phyloP scores from a whole-genome alignment of 768 basidiomycete genomes.

The Dendrothele bispora region DNA sequence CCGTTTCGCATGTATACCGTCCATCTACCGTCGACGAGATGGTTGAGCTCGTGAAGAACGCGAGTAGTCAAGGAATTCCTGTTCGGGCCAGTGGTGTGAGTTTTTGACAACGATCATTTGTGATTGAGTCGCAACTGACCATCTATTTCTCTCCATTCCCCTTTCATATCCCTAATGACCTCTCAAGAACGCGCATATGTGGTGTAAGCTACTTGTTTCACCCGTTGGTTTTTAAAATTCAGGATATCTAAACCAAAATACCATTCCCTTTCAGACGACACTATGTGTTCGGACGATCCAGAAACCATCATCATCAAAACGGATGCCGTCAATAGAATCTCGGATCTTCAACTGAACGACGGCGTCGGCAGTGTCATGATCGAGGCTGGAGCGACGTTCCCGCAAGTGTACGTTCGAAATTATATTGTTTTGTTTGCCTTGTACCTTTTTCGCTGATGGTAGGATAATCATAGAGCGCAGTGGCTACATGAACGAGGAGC shows the following conservation, averaged over 20 bases:
- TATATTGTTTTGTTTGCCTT: no score
- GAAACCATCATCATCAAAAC: conserved; percentile 35
- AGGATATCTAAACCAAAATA: not conserved
- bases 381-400: conserved; percentile 37
- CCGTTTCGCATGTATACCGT: conserved; percentile 27
- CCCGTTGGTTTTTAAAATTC: not conserved
- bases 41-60: conserved; percentile 30
- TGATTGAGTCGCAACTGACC: no score
- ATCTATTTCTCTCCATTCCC: not conserved
- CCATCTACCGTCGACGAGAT: conserved; percentile 33
- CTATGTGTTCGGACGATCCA: conserved; percentile 38
- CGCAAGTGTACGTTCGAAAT: conserved; percentile 33
- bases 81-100: conserved; percentile 36
- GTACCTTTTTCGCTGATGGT: not conserved
- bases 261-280: conserved; percentile 32
- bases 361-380: conserved; percentile 30
- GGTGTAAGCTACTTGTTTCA: conserved; percentile 33
- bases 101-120: no score
- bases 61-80: conserved; percentile 24
- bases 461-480: conserved; percentile 29
- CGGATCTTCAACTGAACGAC: conserved; percentile 26
- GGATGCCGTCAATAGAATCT: conserved; percentile 31
- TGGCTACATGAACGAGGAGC: conserved; percentile 35
- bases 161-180: not conserved
- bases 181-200: conserved; percentile 37